Evolutionary conservation across 2,329 filamentous ascomycete genomes (phyloP).

Genomic region (Dactylellina cionopaga): DNA sequence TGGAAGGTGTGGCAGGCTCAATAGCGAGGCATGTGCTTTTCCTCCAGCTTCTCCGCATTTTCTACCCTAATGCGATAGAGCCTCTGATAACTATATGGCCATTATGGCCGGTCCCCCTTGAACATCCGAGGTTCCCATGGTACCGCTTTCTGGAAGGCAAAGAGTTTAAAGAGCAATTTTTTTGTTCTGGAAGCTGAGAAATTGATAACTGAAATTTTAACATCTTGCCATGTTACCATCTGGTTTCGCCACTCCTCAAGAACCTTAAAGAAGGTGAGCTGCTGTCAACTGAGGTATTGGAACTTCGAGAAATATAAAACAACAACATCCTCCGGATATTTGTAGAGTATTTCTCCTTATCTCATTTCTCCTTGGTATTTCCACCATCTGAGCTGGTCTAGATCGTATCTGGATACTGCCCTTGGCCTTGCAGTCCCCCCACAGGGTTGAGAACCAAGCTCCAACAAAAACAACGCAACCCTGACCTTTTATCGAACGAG

Average conservation of each 20-base stretch:
- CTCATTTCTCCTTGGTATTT: not conserved
- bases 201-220: slow-evolving; percentile 5
- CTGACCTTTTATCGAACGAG: not conserved
- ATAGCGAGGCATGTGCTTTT: slow-evolving; percentile 44
- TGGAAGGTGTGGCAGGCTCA: slow-evolving; percentile 44
- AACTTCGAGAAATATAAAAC: slow-evolving; percentile 44
- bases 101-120: slow-evolving; percentile 41
- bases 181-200: slow-evolving; percentile 46
- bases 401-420: not conserved
- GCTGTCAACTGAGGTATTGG: slow-evolving; percentile 37
- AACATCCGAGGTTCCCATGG: slow-evolving; percentile 49
- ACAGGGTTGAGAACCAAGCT: slow-evolving; percentile 10
- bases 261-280: slow-evolving; percentile 19
- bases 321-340: slow-evolving; percentile 18
- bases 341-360: not conserved
- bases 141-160: slow-evolving; percentile 27
- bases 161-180: slow-evolving; percentile 5
- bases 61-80: slow-evolving; percentile 45
- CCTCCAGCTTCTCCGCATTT: slow-evolving; percentile 45
- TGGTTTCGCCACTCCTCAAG: slow-evolving; percentile 32
- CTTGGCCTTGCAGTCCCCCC: slow-evolving; percentile 4
- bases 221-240: slow-evolving; percentile 26
- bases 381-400: no score
- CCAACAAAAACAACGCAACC: slow-evolving; percentile 47
- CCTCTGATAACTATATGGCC: slow-evolving; percentile 38